phyloP scores from a whole-genome alignment of 2,329 filamentous ascomycete species.

The Cordyceps cateniannulata region DNA sequence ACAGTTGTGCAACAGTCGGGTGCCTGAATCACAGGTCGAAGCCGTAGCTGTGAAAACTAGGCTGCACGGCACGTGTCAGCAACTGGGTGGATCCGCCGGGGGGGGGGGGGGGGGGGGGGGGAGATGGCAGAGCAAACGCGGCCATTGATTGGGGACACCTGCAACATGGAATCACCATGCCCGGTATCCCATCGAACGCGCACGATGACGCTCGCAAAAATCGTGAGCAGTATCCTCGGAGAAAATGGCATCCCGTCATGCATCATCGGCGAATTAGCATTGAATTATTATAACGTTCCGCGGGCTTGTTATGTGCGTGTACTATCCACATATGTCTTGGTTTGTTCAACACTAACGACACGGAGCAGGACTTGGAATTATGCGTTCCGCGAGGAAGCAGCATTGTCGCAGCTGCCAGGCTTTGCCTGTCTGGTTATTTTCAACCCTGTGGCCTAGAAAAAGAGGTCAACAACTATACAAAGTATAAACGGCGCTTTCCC shows the following conservation, averaged over 20 bases:
- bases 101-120: no score
- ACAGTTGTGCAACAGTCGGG: neutral
- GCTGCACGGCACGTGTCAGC: neutral
- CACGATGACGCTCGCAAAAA: neutral
- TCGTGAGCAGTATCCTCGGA: slow-evolving; percentile 8
- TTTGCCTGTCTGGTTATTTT: slow-evolving; percentile 17
- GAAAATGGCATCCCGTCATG: slow-evolving; percentile 11
- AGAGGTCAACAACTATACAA: slow-evolving; percentile 19
- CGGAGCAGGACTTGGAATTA: slow-evolving; percentile 16
- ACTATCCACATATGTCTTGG: neutral
- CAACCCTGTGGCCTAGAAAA: neutral
- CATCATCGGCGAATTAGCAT: slow-evolving; percentile 13
- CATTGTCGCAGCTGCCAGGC: slow-evolving; percentile 11
- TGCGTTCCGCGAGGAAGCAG: slow-evolving; percentile 14
- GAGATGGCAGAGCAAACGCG: neutral
- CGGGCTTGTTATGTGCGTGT: slow-evolving; percentile 13
- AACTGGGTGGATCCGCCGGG: neutral
- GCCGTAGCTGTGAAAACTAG: neutral
- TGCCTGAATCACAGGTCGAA: no score
- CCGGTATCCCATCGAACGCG: neutral
- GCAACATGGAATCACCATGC: no score
- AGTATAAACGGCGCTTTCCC: slow-evolving; percentile 20
- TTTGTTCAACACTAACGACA: neutral
- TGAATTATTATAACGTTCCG: slow-evolving; percentile 17
- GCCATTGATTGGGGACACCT: no score